These are phyloP conservation scores for Cyanodermella asteris DNA, from an alignment of 2,329 filamentous ascomycete genomes.

Conservation along the genomic window DNA sequence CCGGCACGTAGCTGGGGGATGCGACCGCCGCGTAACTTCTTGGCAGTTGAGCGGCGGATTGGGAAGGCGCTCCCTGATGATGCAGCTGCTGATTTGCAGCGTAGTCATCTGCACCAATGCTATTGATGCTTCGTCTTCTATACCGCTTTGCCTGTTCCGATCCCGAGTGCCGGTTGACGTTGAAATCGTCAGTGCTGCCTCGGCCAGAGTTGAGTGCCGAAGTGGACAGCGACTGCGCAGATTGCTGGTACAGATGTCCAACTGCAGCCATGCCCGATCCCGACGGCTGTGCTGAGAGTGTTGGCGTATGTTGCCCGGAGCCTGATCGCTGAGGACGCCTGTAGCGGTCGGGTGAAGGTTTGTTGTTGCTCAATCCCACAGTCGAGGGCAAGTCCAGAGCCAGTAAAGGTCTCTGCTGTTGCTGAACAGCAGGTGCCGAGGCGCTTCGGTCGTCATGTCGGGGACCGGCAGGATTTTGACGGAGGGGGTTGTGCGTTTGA, in stretches of 20 bases:
- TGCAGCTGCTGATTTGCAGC: too few species aligned
- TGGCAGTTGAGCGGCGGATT: too few species aligned
- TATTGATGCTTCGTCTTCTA: constrained; percentile 64
- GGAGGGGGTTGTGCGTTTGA: constrained; percentile 29
- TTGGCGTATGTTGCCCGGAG: constrained; percentile 4
- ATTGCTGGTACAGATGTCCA: constrained; percentile 32
- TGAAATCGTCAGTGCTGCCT: constrained; percentile 40
- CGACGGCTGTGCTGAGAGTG: constrained; percentile 24
- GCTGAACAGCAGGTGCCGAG: constrained; percentile 28
- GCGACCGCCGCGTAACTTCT: too few species aligned
- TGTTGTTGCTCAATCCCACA: constrained; percentile 34
- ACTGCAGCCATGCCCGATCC: constrained; percentile 32
- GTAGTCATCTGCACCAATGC: constrained; percentile 27
- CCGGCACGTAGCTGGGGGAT: too few species aligned
- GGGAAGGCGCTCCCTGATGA: too few species aligned
- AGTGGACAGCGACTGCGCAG: constrained; percentile 8
- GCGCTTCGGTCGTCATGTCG: constrained; percentile 33
- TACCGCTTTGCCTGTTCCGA: constrained; percentile 53
- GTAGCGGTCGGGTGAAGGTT: constrained; percentile 65
- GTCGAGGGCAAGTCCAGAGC: constrained; percentile 33
- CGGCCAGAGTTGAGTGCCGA: constrained; percentile 3
- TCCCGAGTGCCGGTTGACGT: constrained; percentile 33
- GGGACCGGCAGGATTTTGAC: constrained; percentile 29
- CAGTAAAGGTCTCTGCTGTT: constrained; percentile 13
- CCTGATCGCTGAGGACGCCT: constrained; percentile 37